phyloP scores from a whole-genome alignment of 1,284 basidiomycete genomes.

The Inonotus obliquus region DNA sequence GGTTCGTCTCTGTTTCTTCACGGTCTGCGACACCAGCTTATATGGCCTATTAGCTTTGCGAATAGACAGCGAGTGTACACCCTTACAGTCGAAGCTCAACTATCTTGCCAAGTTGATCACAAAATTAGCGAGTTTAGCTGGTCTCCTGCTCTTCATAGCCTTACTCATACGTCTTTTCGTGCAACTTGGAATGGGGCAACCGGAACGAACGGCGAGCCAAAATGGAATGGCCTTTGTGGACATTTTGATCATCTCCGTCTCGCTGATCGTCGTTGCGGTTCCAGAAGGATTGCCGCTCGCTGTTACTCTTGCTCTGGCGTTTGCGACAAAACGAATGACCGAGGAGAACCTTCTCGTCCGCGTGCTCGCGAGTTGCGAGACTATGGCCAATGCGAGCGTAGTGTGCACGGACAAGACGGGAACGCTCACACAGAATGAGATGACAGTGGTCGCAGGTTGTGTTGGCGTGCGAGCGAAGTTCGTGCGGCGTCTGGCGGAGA shows the following conservation, averaged over 20 bases:
- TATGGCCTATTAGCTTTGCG: conserved; percentile 55
- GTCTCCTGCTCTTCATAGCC: conserved; percentile 78
- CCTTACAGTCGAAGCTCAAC: conserved; percentile 66
- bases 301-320: conserved; percentile 29
- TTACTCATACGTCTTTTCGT: conserved; percentile 96
- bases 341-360: conserved; percentile 92
- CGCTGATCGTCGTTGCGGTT: conserved; percentile 95
- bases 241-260: conserved; percentile 91
- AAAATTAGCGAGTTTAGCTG: conserved; percentile 80
- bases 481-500: conserved; percentile 73
- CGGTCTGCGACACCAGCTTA: background rate
- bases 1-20: conserved; percentile 45
- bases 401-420: conserved; percentile 47
- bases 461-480: conserved; percentile 94
- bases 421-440: conserved; percentile 88
- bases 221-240: conserved; percentile 92
- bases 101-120: conserved; percentile 90
- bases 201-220: conserved; percentile 63
- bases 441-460: conserved; percentile 94
- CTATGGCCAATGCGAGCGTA: conserved; percentile 36
- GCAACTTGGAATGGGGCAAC: conserved; percentile 59
- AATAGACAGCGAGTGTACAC: conserved; percentile 80
- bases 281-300: conserved; percentile 96
- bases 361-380: conserved; percentile 94
- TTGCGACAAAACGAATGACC: conserved; percentile 98